These are phyloP conservation scores for Vitis vinifera DNA, from an alignment of 164 flowering plant genomes.

Conservation along the genomic window DNA sequence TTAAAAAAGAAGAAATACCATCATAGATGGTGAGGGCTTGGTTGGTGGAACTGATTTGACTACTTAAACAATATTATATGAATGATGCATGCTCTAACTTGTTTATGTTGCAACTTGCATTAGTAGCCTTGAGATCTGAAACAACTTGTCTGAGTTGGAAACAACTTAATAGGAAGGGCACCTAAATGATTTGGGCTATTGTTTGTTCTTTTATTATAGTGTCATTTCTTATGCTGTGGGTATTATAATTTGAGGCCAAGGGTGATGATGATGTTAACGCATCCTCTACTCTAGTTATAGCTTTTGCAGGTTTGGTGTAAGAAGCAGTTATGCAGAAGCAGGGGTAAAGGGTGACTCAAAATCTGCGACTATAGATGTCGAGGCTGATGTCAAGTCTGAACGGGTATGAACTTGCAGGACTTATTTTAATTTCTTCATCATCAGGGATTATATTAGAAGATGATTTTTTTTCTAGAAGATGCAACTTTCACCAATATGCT, in stretches of 20 bases:
- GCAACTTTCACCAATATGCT: constrained; percentile 11
- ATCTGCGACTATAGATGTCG: constrained; percentile 70
- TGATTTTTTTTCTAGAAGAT: constrained; percentile 3
- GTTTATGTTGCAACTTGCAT: neutral
- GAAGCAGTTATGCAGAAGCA: constrained; percentile 62
- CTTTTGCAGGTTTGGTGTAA: constrained; percentile 38
- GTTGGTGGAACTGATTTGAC: no score
- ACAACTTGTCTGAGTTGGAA: neutral
- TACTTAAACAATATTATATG: no score
- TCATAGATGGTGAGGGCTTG: no score
- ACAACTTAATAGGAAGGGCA: neutral
- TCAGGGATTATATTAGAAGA: constrained; percentile 1
- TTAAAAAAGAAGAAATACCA: no score
- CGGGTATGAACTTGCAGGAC: constrained; percentile 37
- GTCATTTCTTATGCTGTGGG: neutral
- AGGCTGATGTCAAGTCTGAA: constrained; percentile 78
- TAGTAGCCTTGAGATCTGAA: neutral
- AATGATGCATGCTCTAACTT: neutral
- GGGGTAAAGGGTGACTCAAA: constrained; percentile 38
- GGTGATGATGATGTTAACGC: neutral
- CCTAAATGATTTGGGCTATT: neutral
- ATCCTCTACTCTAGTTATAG: constrained; percentile 15
- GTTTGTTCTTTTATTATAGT: neutral
- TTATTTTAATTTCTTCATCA: constrained; percentile 2
- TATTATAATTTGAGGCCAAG: neutral